Evolutionary conservation across 306 rosid species (phyloP), one percentile per base, ranked within the genome.

Genomic region (Fagus sylvatica): DNA sequence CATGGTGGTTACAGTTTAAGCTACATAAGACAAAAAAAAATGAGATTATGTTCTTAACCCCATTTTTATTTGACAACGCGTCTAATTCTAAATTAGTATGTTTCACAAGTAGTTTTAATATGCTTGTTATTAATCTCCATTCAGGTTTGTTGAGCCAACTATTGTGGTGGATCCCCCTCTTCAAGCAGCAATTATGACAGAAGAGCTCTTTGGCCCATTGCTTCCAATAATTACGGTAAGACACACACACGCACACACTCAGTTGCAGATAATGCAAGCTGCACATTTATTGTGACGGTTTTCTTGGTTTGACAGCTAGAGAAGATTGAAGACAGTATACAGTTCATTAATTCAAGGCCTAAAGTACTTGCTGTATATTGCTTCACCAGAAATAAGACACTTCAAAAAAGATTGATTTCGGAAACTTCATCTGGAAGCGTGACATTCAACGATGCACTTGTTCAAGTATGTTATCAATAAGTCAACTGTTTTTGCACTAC

Each of bases 111-210:
- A 46, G 51, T 46, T 10, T 46, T 46, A 46, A 2, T 46, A 46
- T 46, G 51, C 51, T 2, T 10, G 51, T 61, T 32, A 33, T 78
- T 5, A 37, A 69, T 57, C 55, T 71, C 10, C 4, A 39, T 81
- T 87, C 88, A 93, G 97, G 84, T 93, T 85, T 81, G 78, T 93
- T 73, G 97, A 90, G 80, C 96, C 97, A 61, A 90, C 97, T 0
- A 89, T 93, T 76, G 75, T 93, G 87, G 78, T 93, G 79, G 76
- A 93, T 77, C 96, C 93, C 6, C 97, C 97, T 10, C 83, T 78
- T 41, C 89, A 90, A 9, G 54, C 96, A 62, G 83, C 67, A 54
- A 82, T 93, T 75, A 89, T 90, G 96, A 34, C 86, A 13, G 94
- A 93, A 0, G 97, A 93, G 82, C 83, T 93, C 53, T 93, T 93